Percentiles rank a stretch among this genome's conserved stretches.
These are phyloP conservation scores for Exophiala bonariae DNA, from an alignment of 2,329 filamentous ascomycete genomes.

Conservation along the genomic window DNA sequence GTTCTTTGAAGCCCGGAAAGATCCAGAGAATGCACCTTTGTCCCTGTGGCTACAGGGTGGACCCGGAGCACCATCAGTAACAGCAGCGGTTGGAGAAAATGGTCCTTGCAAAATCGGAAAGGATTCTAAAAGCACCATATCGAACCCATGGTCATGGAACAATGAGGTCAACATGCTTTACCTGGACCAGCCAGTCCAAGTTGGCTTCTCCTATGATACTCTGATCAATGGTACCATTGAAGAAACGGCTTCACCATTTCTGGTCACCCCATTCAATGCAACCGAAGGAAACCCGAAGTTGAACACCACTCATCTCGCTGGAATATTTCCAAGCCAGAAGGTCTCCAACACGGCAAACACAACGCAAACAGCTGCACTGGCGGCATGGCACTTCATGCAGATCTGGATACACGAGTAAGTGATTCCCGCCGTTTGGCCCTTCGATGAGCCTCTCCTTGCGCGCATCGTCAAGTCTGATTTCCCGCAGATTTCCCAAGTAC, in stretches of 20 bases:
- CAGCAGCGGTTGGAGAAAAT: slow-evolving; percentile 54
- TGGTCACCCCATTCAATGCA: slow-evolving; percentile 30
- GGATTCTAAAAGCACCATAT: slow-evolving; percentile 50
- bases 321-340: slow-evolving; percentile 52
- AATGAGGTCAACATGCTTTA: slow-evolving; percentile 58
- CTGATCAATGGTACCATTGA: slow-evolving; percentile 42
- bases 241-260: slow-evolving; percentile 29
- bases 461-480: neutral
- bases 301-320: slow-evolving; percentile 54
- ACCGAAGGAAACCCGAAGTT: slow-evolving; percentile 40
- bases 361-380: slow-evolving; percentile 48
- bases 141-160: slow-evolving; percentile 64
- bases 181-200: slow-evolving; percentile 64
- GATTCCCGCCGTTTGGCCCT: neutral
- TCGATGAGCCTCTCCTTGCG: too few relatives aligned
- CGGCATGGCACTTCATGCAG: slow-evolving; percentile 56
- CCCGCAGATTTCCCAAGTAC: slow-evolving; percentile 52
- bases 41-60: slow-evolving; percentile 50
- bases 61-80: slow-evolving; percentile 55
- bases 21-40: slow-evolving; percentile 44
- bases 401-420: slow-evolving; percentile 51
- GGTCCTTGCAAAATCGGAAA: slow-evolving; percentile 54
- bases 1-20: slow-evolving; percentile 50
- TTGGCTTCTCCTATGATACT: slow-evolving; percentile 57
- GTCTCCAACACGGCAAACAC: slow-evolving; percentile 32